A percentile compares a stretch with the other conserved stretches of the same genome.
Evolutionary conservation across 495 filamentous ascomycete genomes (phyloP).

Genomic region (Clavariopsis aquatica): DNA sequence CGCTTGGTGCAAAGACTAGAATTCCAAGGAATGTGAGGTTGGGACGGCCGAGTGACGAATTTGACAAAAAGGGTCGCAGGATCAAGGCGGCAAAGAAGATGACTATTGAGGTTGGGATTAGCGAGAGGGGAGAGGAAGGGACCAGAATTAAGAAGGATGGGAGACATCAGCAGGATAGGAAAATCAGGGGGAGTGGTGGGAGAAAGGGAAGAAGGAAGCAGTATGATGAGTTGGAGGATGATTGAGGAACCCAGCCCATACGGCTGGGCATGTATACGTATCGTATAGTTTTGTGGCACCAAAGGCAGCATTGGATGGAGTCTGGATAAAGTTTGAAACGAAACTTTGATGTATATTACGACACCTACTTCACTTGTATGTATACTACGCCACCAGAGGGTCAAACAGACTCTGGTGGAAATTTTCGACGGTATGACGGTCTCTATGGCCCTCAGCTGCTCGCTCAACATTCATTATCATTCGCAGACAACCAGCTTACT

Average conservation of each 20-base stretch:
- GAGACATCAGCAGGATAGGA: conserved; percentile 39
- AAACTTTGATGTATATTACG: not conserved
- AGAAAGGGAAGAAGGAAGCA: conserved; percentile 46
- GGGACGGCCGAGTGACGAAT: conserved; percentile 46
- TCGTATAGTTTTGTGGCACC: not conserved
- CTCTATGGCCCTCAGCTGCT: too few species aligned
- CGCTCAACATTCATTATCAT: too few species aligned
- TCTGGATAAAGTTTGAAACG: not conserved
- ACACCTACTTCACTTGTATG: not conserved
- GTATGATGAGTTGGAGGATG: conserved; percentile 9
- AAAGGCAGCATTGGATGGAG: conserved; percentile 13
- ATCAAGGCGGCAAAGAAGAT: conserved; percentile 35
- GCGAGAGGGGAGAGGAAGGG: conserved; percentile 35
- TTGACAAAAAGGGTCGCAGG: conserved; percentile 34
- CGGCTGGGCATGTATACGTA: conserved; percentile 1
- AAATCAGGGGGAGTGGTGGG: conserved; percentile 40
- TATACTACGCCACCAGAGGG: not conserved
- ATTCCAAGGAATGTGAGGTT: conserved; percentile 61
- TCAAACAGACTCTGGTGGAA: too few species aligned
- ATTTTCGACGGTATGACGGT: too few species aligned
- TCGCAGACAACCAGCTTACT: too few species aligned
- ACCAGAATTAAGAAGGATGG: conserved; percentile 35
- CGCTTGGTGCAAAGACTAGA: conserved; percentile 87
- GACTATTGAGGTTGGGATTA: conserved; percentile 26
- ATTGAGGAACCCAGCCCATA: not conserved